Base-by-base conservation (phyloP, 1,139 yeast species). In the Pichia sp. region DNA sequence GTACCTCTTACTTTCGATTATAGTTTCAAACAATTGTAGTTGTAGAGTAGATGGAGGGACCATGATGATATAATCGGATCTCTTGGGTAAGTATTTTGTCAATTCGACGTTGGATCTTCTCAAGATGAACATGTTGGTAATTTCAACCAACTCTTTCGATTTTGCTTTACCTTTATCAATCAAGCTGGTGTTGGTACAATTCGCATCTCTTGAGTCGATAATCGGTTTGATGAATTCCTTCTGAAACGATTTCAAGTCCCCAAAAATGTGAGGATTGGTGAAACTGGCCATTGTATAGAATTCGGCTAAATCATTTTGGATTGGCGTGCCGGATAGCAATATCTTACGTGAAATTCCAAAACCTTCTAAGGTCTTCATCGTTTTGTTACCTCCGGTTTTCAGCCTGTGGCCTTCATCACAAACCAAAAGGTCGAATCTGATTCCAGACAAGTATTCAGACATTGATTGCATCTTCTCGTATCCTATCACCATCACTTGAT, bases 391-490 rank as follows among this genome's bases (percentile, higher is more conserved):
- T 24, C 76, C 73, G 56, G 77, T 85, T 58, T 91, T 91, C 53
- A 91, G 71, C 44, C 96, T 72, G 63, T 91, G 98, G 3, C 97
- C 99, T 63, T 94, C 99, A 64, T 94, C 99, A 65, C 99, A 93
- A 0, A 94, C 78, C 34, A 94, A 68, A 20, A 93, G 59, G 60
- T 90, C 98, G 56, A 88, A 78, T 3, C 70, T 66, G 1, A 70
- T 63, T 27, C 40, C 30, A 1, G 67, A 57, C 22, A 91, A 60
- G 47, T 81, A 87, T 6, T 75, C 73, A n/a, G 73, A 70, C 57
- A 83, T 70, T 4, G 77, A 71, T 22, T 84, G 66, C 34, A 88
- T 71, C 59, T 87, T 86, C 59, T 94, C 99, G 62, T 93, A 93
- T 10, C 97, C 96, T 56, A 91, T 76, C 11, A 93, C 78, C 61